Conservation (phyloP, 106 monocot species). For the Vanilla planifolia region DNA sequence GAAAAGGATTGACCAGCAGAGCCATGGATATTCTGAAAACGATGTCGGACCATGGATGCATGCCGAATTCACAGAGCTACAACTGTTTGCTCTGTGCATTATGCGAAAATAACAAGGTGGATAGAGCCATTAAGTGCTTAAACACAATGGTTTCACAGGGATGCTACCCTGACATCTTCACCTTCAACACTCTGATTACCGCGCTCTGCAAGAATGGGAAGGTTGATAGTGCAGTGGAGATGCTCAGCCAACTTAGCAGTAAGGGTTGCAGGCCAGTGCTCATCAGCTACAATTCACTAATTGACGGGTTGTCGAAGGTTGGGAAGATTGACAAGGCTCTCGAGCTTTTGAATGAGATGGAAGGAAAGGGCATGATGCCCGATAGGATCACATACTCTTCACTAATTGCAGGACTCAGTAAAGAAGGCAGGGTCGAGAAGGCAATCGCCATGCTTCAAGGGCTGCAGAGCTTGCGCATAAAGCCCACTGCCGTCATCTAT, state of each 20-base stretch:
- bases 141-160: constrained; percentile 70
- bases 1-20: constrained; percentile 56
- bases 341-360: constrained; percentile 68
- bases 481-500: constrained; percentile 49
- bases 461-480: constrained; percentile 43
- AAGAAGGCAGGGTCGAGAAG: constrained; percentile 64
- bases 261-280: constrained; percentile 71
- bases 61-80: constrained; percentile 69
- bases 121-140: constrained; percentile 66
- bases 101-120: constrained; percentile 76
- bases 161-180: constrained; percentile 78
- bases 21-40: constrained; percentile 63
- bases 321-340: constrained; percentile 49
- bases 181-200: constrained; percentile 77
- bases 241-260: constrained; percentile 56
- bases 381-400: constrained; percentile 80
- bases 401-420: constrained; percentile 65
- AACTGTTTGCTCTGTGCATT: constrained; percentile 77
- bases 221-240: constrained; percentile 58
- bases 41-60: constrained; percentile 68
- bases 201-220: constrained; percentile 79
- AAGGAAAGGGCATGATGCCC: constrained; percentile 46
- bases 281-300: constrained; percentile 74
- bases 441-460: constrained; percentile 50
- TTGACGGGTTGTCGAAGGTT: constrained; percentile 62